Conservation (phyloP, 441 rosid species). For the Euphorbia schlechtendalii region DNA sequence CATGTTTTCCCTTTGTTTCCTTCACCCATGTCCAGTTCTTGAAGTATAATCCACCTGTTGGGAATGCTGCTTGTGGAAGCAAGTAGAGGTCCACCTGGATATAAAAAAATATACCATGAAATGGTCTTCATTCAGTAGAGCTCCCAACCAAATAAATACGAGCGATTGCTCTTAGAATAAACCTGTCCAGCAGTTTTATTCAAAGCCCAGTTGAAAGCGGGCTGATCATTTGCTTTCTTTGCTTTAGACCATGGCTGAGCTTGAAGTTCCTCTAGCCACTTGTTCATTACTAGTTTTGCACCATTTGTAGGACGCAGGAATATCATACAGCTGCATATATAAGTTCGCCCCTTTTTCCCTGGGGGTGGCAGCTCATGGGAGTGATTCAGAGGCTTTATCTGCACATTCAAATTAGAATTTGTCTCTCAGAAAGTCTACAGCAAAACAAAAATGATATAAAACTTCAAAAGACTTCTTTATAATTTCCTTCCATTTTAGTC, state of each 20-base stretch:
- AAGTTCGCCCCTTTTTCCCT: constrained; percentile 66
- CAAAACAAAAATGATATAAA: background rate
- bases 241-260: constrained; percentile 61
- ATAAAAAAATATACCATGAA: constrained; percentile 13
- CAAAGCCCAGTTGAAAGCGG: constrained; percentile 87
- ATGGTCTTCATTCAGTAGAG: background rate
- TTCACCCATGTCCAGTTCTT: constrained; percentile 68
- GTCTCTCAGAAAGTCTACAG: background rate
- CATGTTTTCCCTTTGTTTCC: constrained; percentile 74
- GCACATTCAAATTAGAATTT: constrained; percentile 16
- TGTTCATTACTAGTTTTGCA: constrained; percentile 74
- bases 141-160: no score
- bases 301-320: constrained; percentile 65
- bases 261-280: constrained; percentile 81
- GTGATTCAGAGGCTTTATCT: constrained; percentile 79
- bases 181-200: constrained; percentile 72
- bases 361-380: constrained; percentile 75
- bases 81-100: constrained; percentile 71
- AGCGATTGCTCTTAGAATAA: constrained; percentile 13
- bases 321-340: constrained; percentile 89
- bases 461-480: background rate
- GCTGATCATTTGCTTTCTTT: constrained; percentile 80
- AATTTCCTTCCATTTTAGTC: background rate
- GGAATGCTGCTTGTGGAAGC: constrained; percentile 72
- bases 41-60: constrained; percentile 82